Conservation (phyloP, 2,329 filamentous ascomycete genomes). For the Acephala macrosclerotiorum region DNA sequence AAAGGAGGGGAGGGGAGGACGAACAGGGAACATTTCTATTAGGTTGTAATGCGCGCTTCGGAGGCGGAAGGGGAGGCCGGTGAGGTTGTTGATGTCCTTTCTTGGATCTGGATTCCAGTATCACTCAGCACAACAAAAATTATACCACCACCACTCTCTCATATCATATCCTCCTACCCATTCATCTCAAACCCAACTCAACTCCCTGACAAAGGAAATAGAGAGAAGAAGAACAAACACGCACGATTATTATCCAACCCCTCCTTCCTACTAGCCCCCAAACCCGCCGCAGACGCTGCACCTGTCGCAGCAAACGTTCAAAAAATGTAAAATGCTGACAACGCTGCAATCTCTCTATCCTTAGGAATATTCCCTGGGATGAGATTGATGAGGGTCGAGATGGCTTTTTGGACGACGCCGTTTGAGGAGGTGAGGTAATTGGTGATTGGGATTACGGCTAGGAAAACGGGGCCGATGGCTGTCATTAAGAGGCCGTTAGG, state of each 20-base stretch:
- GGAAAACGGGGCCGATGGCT: not conserved
- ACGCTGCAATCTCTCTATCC: not conserved
- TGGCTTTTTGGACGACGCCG: not conserved
- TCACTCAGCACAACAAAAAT: too few relatives aligned
- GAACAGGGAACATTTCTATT: constrained; percentile 10
- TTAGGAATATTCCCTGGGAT: not conserved
- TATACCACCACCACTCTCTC: too few relatives aligned
- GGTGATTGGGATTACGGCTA: not conserved
- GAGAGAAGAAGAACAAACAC: not conserved
- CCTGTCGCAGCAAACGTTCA: constrained; percentile 11
- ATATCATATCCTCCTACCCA: too few relatives aligned
- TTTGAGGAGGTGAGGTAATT: not conserved
- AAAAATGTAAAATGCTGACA: constrained; percentile 12
- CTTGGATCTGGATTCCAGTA: not conserved
- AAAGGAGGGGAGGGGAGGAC: too few relatives aligned
- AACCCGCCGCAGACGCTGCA: not conserved
- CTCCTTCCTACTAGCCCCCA: constrained; percentile 10
- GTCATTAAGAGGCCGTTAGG: not conserved
- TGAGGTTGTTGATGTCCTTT: not conserved
- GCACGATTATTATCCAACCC: constrained; percentile 11
- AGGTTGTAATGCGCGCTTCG: constrained; percentile 7
- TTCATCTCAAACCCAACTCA: too few relatives aligned
- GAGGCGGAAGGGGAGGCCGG: constrained; percentile 3
- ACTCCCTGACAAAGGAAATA: not conserved
- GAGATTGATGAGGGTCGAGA: not conserved